phyloP scores from a whole-genome alignment of 306 rosid species.

The Aeschynomene evenia region DNA sequence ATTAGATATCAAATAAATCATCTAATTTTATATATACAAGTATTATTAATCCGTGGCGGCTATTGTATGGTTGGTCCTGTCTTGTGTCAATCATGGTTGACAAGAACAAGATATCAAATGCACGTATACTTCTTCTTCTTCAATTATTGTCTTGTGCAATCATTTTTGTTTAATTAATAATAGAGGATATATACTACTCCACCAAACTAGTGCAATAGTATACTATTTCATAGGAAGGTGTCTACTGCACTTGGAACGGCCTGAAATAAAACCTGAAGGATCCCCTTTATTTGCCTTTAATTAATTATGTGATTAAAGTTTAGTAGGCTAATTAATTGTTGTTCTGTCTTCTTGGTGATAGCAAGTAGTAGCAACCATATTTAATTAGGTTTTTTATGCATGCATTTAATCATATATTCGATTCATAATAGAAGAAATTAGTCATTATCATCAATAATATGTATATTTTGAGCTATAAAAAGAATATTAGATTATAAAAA shows the following conservation, averaged over 20 bases:
- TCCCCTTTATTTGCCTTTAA: not conserved
- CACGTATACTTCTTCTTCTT: not conserved
- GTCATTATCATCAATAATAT: too few relatives aligned
- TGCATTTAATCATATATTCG: too few relatives aligned
- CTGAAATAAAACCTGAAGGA: not conserved
- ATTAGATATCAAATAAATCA: too few relatives aligned
- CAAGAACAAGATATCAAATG: constrained; percentile 7
- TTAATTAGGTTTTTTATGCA: too few relatives aligned
- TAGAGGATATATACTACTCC: not conserved
- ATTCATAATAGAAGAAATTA: too few relatives aligned
- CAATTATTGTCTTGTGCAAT: not conserved
- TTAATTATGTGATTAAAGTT: too few relatives aligned
- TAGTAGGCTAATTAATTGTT: too few relatives aligned
- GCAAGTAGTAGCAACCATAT: too few relatives aligned
- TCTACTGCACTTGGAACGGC: not conserved
- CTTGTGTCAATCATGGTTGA: not conserved
- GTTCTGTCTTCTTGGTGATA: too few relatives aligned
- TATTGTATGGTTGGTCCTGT: not conserved
- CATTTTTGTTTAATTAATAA: not conserved
- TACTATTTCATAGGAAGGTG: not conserved
- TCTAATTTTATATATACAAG: too few relatives aligned
- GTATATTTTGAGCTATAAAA: too few relatives aligned
- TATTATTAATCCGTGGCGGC: not conserved
- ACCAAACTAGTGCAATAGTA: not conserved
- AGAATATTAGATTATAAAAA: too few relatives aligned